Conservation (phyloP, 2,329 filamentous ascomycete species). For the Fusarium sp. region DNA sequence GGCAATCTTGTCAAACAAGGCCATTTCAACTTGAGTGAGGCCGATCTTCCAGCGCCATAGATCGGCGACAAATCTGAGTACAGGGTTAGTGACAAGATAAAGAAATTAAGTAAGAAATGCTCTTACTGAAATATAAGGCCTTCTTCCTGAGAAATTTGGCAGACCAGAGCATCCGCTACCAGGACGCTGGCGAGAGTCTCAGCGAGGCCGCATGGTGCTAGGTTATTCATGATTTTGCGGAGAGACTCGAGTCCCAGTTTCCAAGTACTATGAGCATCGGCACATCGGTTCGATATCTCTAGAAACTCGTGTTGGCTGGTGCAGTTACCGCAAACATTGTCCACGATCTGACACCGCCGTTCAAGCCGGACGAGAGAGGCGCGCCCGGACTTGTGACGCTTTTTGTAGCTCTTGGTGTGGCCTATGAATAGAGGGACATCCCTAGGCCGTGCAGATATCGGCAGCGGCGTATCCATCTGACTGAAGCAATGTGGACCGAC, state of each 20-base stretch:
- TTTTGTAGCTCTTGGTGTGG: constrained; percentile 19
- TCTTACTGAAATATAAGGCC: constrained; percentile 25
- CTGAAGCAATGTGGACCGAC: neutral
- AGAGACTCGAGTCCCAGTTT: constrained; percentile 28
- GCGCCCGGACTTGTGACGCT: constrained; percentile 18
- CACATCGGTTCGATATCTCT: constrained; percentile 16
- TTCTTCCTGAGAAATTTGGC: constrained; percentile 10
- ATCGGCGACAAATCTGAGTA: constrained; percentile 42
- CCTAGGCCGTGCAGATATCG: neutral
- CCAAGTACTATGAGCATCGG: constrained; percentile 8
- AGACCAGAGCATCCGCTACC: constrained; percentile 38
- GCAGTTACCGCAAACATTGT: constrained; percentile 3
- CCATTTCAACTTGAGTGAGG: constrained; percentile 23
- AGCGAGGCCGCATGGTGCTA: constrained; percentile 14
- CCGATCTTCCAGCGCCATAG: constrained; percentile 43
- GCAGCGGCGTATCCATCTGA: neutral
- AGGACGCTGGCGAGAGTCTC: constrained; percentile 31
- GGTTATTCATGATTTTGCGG: constrained; percentile 30
- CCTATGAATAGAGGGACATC: constrained; percentile 8
- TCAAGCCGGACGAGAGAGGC: constrained; percentile 22
- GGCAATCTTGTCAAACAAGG: constrained; percentile 41
- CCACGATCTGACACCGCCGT: constrained; percentile 16
- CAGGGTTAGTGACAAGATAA: constrained; percentile 4
- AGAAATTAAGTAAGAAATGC: neutral
- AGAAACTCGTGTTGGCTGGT: neutral